Conservation (phyloP, 1,139 yeast species). For the Nakaseomyces uthaithaninus region DNA sequence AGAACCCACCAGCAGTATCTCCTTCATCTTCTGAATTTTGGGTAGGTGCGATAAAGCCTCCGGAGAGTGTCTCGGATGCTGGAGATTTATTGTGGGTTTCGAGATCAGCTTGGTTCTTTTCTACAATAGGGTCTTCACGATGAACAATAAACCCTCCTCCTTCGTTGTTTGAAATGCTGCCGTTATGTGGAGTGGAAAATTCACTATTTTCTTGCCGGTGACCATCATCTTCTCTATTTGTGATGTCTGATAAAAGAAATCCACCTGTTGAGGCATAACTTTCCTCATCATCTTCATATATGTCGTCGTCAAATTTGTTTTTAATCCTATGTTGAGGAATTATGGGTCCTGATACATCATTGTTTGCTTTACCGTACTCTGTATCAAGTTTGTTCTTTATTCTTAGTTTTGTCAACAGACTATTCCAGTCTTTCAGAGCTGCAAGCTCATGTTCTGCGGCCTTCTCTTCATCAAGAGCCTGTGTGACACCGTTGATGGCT, state of each 20-base stretch:
- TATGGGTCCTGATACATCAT: not conserved
- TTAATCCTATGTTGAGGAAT: not conserved
- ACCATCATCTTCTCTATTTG: not conserved
- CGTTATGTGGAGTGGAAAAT: too few species aligned
- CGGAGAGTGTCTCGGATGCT: too few species aligned
- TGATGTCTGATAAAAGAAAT: conserved; percentile 11
- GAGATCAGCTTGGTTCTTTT: too few species aligned
- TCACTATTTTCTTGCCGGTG: not conserved
- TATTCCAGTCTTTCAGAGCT: conserved; percentile 67
- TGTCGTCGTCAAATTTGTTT: conserved; percentile 23
- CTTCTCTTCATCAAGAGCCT: conserved; percentile 40
- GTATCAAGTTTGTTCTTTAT: conserved; percentile 60
- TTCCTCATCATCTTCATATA: conserved; percentile 11
- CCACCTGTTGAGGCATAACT: conserved; percentile 23
- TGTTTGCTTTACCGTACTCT: conserved; percentile 49
- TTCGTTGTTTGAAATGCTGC: too few species aligned
- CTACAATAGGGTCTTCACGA: too few species aligned
- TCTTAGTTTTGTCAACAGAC: conserved; percentile 59
- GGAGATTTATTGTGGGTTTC: too few species aligned
- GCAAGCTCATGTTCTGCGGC: conserved; percentile 41
- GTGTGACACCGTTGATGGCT: conserved; percentile 51
- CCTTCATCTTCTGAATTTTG: too few species aligned
- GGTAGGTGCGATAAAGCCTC: too few species aligned
- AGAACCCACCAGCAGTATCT: too few species aligned
- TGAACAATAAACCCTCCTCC: too few species aligned